Evolutionary conservation across 2,329 filamentous ascomycete species (phyloP), one percentile per base, ranked within the genome.

Genomic region (Byssochlamys sp.): DNA sequence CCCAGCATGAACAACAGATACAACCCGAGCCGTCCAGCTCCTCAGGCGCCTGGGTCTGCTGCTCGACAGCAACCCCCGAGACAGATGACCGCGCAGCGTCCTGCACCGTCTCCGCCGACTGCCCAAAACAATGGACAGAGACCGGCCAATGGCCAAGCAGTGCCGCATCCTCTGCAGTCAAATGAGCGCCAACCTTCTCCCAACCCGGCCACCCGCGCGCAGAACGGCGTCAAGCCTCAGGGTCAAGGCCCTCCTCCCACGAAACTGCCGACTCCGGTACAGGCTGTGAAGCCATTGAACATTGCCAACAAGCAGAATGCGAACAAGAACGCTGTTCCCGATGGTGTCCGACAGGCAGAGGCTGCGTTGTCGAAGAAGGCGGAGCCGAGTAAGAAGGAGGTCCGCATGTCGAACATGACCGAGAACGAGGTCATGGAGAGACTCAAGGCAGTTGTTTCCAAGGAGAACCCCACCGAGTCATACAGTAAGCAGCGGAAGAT

Each of bases 401-500:
- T 94, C 53, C 90, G 94, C 69, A 96, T 99, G 91, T 97, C 92
- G 39, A 95, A 89, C 66, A 97, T 99, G 94, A 89, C 90, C 9
- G 94, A 99, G 76, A 88, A 83, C 62, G 92, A 99, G 73, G 94
- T 99, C 58, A 99, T 99, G 94, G 87, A 90, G 63, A 94, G 91
- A 71, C 81, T 99, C 56, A 89, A 91, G 70, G 90, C 95, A 63
- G 92, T 94, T 6, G 94, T 99, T 1, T 96, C 91, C 61, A 95
- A 95, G 73, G 91, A 96, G 60, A 91, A 95, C 69, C 94, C 94
- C 55, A 88, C 95, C 67, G 80, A 95, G 63, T 96, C 91, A 26
- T 99, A 99, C 78, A 92, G 91, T 68, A 99, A 99, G 79, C 94
- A 97, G 77, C 96, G 96, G 83, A 99, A 99, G 82, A 97, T 99